Evolutionary conservation across 75 land plant species (phyloP).

Genomic region (Adiantum capillusveneris): DNA sequence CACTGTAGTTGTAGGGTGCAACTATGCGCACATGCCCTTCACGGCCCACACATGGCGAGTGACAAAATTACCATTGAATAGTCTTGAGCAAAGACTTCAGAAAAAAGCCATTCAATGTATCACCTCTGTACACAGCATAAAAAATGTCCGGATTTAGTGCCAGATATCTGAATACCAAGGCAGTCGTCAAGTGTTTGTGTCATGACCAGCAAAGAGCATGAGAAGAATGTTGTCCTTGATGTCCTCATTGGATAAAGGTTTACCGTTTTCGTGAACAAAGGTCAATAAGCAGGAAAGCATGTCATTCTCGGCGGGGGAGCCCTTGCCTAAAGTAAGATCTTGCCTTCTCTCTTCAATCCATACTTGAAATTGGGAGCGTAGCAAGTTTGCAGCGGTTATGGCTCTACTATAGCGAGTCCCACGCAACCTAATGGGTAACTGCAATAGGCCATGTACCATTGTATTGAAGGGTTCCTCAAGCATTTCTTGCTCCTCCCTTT

Average conservation of each 20-base stretch:
- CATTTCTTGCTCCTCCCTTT: conserved; percentile 3
- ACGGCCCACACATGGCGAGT: too few species aligned
- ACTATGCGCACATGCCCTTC: too few species aligned
- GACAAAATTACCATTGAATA: too few species aligned
- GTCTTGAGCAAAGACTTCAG: too few species aligned
- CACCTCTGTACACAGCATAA: conserved; percentile 17
- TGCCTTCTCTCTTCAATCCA: conserved; percentile 18
- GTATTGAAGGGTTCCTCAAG: conserved; percentile 5
- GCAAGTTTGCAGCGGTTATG: conserved; percentile 6
- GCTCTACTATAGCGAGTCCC: conserved; percentile 20
- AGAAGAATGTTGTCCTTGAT: conserved; percentile 41
- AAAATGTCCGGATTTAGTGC: conserved; percentile 29
- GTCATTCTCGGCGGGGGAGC: conserved; percentile 17
- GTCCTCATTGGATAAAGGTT: conserved; percentile 19
- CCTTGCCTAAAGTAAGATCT: conserved; percentile 9
- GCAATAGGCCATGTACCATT: conserved; percentile 17
- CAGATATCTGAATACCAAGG: conserved; percentile 32
- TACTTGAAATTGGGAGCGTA: conserved; percentile 11
- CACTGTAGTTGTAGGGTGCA: too few species aligned
- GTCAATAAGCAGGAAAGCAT: conserved; percentile 30
- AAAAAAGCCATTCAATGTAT: not conserved
- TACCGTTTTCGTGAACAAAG: conserved; percentile 27
- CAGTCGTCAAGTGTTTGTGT: conserved; percentile 26
- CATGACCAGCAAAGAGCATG: conserved; percentile 42
- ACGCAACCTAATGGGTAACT: conserved; percentile 19